Conservation (phyloP, 1,139 yeast genomes). For the Kodamaea fungicola region DNA sequence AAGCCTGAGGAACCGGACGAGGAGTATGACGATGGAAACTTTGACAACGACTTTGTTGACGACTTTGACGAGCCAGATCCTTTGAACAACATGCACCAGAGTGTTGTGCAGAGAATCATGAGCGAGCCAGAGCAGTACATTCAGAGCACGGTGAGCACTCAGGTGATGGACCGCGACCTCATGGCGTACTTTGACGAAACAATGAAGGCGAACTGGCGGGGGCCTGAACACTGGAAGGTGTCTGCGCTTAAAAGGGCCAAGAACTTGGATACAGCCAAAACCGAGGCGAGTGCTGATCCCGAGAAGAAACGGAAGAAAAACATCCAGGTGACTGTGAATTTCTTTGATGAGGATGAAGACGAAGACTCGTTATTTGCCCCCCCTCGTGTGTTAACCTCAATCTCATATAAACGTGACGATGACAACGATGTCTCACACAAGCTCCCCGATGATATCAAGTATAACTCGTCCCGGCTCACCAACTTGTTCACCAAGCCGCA, state of each 20-base stretch:
- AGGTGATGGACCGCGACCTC: slow-evolving; percentile 60
- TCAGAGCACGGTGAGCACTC: slow-evolving; percentile 16
- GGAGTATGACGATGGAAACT: slow-evolving; percentile 24
- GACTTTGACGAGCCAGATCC: slow-evolving; percentile 16
- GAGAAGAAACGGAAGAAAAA: slow-evolving; percentile 27
- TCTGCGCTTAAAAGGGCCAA: slow-evolving; percentile 46
- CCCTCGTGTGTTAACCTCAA: slow-evolving; percentile 26
- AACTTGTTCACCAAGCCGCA: slow-evolving; percentile 69
- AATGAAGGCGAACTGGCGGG: slow-evolving; percentile 75
- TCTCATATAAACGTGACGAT: slow-evolving; percentile 26
- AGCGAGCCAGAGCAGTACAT: slow-evolving; percentile 19
- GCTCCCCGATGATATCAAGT: slow-evolving; percentile 73
- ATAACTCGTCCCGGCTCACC: slow-evolving; percentile 65
- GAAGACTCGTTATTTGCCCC: slow-evolving; percentile 50
- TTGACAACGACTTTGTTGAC: slow-evolving; percentile 14
- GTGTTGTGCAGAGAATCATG: slow-evolving; percentile 23
- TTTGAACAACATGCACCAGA: slow-evolving; percentile 19
- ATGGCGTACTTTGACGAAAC: slow-evolving; percentile 79
- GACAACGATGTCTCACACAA: slow-evolving; percentile 34
- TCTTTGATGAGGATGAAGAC: slow-evolving; percentile 40
- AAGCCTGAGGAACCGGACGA: slow-evolving; percentile 27
- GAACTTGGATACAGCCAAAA: slow-evolving; percentile 7
- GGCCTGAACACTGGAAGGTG: slow-evolving; percentile 94
- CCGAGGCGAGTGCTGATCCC: slow-evolving; percentile 4
- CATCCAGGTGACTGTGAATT: slow-evolving; percentile 44